Evolutionary conservation across 768 basidiomycete species (phyloP).

Genomic region (Lactarius deliciosus): DNA sequence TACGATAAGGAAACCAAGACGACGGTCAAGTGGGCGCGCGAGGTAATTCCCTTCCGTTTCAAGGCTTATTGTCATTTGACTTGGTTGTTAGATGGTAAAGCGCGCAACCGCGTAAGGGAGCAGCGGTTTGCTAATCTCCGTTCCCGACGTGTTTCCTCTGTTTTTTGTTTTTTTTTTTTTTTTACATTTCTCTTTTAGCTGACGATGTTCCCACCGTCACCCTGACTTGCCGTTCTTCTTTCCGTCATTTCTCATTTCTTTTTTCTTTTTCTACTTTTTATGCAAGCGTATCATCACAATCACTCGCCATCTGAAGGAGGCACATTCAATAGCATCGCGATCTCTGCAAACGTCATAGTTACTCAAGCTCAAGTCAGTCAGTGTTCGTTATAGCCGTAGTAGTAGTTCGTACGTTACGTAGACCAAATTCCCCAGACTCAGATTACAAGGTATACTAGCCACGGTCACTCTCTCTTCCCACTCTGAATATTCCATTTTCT

Average conservation of each 20-base stretch:
- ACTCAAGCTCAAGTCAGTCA: conserved; percentile 21
- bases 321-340: conserved; percentile 40
- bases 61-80: conserved; percentile 5
- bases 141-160: conserved; percentile 1
- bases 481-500: conserved; percentile 5
- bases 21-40: conserved; percentile 90
- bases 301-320: conserved; percentile 71
- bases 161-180: background rate
- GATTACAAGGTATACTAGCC: conserved; percentile 27
- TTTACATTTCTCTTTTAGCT: conserved; percentile 7
- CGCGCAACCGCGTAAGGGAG: conserved; percentile 50
- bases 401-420: conserved; percentile 26
- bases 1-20: conserved; percentile 79
- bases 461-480: conserved; percentile 13
- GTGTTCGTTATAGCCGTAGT: conserved; percentile 23
- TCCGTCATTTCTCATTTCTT: conserved; percentile 41
- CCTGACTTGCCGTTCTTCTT: conserved; percentile 8
- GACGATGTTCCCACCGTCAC: conserved; percentile 30
- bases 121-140: background rate
- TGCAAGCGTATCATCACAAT: conserved; percentile 29
- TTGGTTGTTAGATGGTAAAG: conserved; percentile 64
- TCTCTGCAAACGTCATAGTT: conserved; percentile 30
- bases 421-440: conserved; percentile 14
- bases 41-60: conserved; percentile 48
- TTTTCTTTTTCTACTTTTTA: conserved; percentile 32